Conservation (phyloP, 73 alveolate species). For the Stentor coeruleus region DNA sequence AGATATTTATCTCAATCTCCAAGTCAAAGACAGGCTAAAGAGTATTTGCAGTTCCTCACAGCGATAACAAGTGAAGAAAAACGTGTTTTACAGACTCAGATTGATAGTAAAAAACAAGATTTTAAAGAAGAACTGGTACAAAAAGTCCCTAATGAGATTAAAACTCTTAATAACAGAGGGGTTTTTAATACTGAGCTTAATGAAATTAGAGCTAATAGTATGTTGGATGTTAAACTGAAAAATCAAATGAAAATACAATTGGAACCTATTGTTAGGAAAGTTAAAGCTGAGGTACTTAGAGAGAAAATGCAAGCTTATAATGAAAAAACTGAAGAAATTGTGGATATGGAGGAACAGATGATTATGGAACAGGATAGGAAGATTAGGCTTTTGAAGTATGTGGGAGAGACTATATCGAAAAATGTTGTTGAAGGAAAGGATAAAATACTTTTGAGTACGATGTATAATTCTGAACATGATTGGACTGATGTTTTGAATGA, state of each 20-base stretch:
- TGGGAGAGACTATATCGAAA: neutral
- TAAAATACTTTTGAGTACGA: neutral
- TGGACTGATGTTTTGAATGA: neutral
- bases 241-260: neutral
- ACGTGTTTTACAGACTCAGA: neutral
- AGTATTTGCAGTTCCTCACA: neutral
- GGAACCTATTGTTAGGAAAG: conserved; percentile 7
- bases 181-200: neutral
- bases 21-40: conserved; percentile 23
- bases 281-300: neutral
- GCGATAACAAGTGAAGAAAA: conserved; percentile 9
- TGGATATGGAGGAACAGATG: neutral
- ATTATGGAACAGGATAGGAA: neutral
- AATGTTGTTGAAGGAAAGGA: neutral
- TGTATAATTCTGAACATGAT: neutral
- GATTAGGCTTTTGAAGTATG: neutral
- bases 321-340: neutral
- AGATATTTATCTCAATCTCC: conserved; percentile 1
- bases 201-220: neutral
- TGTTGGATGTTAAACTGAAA: neutral
- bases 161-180: neutral
- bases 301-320: conserved; percentile 15
- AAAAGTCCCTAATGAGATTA: neutral
- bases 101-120: neutral
- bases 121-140: neutral